Base-by-base conservation (phyloP, 305 asterid genomes). In the Stenogyne calaminthoides region DNA sequence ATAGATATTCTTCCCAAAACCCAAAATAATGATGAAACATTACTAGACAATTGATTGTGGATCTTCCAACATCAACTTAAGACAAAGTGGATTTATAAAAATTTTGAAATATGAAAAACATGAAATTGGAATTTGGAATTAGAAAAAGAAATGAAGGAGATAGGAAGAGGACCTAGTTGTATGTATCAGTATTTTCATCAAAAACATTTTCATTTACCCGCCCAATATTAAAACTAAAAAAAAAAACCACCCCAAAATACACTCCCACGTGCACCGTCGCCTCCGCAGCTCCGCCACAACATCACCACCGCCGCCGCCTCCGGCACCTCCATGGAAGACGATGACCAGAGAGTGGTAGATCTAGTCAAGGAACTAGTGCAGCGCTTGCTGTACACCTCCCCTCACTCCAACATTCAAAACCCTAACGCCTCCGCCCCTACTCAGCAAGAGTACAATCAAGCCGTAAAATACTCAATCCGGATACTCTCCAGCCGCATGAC, bases 401-500 rank as follows among this genome's bases (percentile, higher is more conserved):
- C 72, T 1, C 69, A 39, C 7, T 69, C 85, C 73, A 61, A 60
- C 71, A 14, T 77, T 63, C 80, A 73, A 63, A 84, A 84, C 91
- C 95, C 96, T 81, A 81, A 72, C 71, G 55, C 86, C 67, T 55
- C 82, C 46, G 75, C 76, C 27, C 68, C 42, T 37, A 71, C 80
- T 47, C 84, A 64, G 52, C 85, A 80, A 40, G 86, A 87, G 44
- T 81, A 74, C 82, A 88, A 88, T 72, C 95, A 88, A 71, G 86
- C 97, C 59, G 83, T 95, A 1, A 86, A 84, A 57, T 95, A 92
- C 86, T 88, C 99, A 51, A 77, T 84, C 59, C 97, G 99, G 70
- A 88, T 95, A 64, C 95, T 95, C 57, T 89, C 93, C 68, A 92
- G 99, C 77, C 93, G 97, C 56, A 88, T 95, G 96, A 84, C 88